Evolutionary conservation across 306 rosid genomes (phyloP), one percentile per base, ranked within the genome.

Genomic region (Rosa multiflora): DNA sequence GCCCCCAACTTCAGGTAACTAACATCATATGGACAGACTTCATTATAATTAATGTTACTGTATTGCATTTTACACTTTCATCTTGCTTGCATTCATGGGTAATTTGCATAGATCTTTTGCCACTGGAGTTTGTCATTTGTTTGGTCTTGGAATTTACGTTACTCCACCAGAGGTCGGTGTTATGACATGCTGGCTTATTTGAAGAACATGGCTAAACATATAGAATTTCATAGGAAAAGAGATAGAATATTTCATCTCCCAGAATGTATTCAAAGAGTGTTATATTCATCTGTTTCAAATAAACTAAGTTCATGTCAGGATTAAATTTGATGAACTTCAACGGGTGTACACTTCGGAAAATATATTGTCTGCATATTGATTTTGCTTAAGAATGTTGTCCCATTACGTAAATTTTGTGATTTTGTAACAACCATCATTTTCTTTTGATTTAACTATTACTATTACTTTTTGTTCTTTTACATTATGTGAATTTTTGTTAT

Each of bases 1-100:
- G 94, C 85, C 99, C 98, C 55, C 97, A 92, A 79, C 99, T 95
- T 83, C 98, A 95, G 97, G 99, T 88, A 74, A 66, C 81, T 76
- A 76, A 79, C 85, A 70, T 68, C 5, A 46, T 26, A 14, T 39
- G 69, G 40, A 2, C 56, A 44, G 48, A 61, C 15, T 40, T 26
- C 62, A 23, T 14, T 67, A 43, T 8, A 4, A 44, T 43, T 10
- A 43, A 11, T 69, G 35, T 44, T 43, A 26, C 35, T 8, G 51
- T 40, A 3, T 37, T 7, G 37, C 46, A 20, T 69, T 69, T 10
- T 7, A 69, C 35, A 43, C 13, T 26, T 59, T 7, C 8, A 8
- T 75, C 32, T 44, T 26, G 42, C 58, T 43, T 75, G 70, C 70
- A 44, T 61, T 42, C 49, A 74, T 42, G 20, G 58, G 44, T 75